Base-by-base conservation (phyloP, 306 rosid species). In the Cucurbita maxima region DNA sequence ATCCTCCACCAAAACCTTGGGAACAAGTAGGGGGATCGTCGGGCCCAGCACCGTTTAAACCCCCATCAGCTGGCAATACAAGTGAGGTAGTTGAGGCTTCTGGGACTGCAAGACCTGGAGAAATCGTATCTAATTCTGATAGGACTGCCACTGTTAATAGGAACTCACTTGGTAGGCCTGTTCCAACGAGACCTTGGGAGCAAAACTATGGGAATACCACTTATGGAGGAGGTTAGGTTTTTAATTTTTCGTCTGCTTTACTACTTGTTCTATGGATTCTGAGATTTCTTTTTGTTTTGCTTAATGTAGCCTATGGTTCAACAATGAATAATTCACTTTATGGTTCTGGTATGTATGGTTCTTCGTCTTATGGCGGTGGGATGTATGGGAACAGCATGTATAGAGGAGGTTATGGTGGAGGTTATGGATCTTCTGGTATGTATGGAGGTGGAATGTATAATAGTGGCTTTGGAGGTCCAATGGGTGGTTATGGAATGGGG, bases 21-120 rank as follows among this genome's bases (percentile, higher is more conserved):
- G 97, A 95, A 70, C 88, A 86, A 60, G 88, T 84, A 15, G 96
- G 97, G 78, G 79, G 85, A 54, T 89, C 99, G 4, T 79, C 96
- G 25, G 92, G 97, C 13, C 89, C 97, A 3, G 88, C 91, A 22
- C 99, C 99, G 59, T 95, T 91, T 73, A 95, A 76, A 74, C 96
- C 99, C 15, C 85, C 97, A 10, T 89, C 99, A 16, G 83, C 78
- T 38, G 99, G 99, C 70, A 84, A 75, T 80, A 95, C 99, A 2
- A 95, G 96, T 77, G 88, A 86, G 44, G 89, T 95, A 25, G 99
- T 95, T 76, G 99, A 95, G 87, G 89, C 99, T 74, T 95, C 99
- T 14, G 96, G 97, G 75, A 95, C 97, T 66, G 96, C 99, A 54
- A 89, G 74, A 76, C 97, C 96, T 34, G 99, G 99, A 58, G 99